Percentiles rank a stretch among this genome's conserved stretches.
Evolutionary conservation across 225 moss, liverwort and hornwort species (phyloP).

Genomic region (Pseudisothecium myosuroides): DNA sequence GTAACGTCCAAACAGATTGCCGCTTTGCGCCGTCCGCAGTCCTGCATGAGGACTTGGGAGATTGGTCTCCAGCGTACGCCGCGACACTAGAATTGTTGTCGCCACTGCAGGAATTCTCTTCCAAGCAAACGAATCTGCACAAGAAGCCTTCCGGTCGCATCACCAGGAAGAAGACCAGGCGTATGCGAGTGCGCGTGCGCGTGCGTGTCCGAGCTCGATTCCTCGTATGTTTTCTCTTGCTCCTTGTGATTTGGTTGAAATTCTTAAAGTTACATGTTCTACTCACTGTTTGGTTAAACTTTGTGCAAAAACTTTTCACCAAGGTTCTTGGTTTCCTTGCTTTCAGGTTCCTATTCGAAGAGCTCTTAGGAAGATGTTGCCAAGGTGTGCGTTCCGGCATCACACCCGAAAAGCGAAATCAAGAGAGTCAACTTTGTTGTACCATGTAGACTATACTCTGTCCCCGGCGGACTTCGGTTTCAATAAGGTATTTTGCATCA

Average conservation of each 20-base stretch:
- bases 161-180: neutral
- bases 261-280: neutral
- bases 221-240: neutral
- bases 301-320: neutral
- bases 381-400: neutral
- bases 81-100: conserved; percentile 29
- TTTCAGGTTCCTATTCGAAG: conserved; percentile 14
- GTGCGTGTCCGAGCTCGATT: conserved; percentile 10
- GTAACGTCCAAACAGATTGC: neutral
- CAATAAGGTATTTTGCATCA: neutral
- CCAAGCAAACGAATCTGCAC: neutral
- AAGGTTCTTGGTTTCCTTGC: neutral
- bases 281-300: no score
- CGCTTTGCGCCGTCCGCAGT: neutral
- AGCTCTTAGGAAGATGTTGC: conserved; percentile 4
- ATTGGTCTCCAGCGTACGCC: conserved; percentile 18
- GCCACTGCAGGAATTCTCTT: neutral
- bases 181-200: neutral
- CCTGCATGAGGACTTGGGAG: neutral
- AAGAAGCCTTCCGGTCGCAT: neutral
- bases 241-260: neutral
- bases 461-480: conserved; percentile 1
- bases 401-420: neutral
- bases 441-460: conserved; percentile 10
- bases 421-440: neutral